Evolutionary conservation across 2,329 filamentous ascomycete genomes (phyloP), one percentile per base, ranked within the genome.

Genomic region (Venturia asperata): DNA sequence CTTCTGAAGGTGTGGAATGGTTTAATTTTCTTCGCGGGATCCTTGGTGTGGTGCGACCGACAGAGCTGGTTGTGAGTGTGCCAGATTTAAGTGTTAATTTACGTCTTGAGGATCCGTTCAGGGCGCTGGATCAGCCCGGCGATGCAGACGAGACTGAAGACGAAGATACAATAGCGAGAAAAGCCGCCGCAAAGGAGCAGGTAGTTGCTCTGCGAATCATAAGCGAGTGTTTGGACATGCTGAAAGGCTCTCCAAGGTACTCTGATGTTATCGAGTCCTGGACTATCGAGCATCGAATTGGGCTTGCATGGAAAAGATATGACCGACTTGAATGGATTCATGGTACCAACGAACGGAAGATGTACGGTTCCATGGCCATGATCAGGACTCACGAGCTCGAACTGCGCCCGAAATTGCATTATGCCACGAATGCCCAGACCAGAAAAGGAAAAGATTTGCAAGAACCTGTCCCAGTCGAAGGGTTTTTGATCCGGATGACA

Each of bases 301-400:
- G 86, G 3, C 78, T 89, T 61, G 86, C 85, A 3, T 89, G 86
- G 86, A 87, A 86, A 73, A 79, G 86, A 58, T 89, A 88, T 70
- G 86, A 89, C 70, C 80, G 86, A 30, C 76, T 89, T 19, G 86
- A 89, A 74, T 89, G 86, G 86, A 78, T 89, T 5, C 81, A 87
- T 72, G 86, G 86, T 19, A 77, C 78, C 13, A 86, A 87, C 64
- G 86, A 89, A 71, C 81, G 85, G 68, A 84, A 83, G 67, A 89
- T 89, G 86, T 87, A 87, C 68, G 86, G 86, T 43, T 83, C 85
- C 0, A 84, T 88, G 68, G 86, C 84, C 41, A 87, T 89, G 85
- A 78, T 83, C 68, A 82, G 80, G 62, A 85, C 85, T 2, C 86
- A 89, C 70, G 85, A 88, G 62, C 80, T 89, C 19, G 85, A 89